Evolutionary conservation across 805 yeast species (phyloP).

Genomic region (Candida ascalaphidarum): DNA sequence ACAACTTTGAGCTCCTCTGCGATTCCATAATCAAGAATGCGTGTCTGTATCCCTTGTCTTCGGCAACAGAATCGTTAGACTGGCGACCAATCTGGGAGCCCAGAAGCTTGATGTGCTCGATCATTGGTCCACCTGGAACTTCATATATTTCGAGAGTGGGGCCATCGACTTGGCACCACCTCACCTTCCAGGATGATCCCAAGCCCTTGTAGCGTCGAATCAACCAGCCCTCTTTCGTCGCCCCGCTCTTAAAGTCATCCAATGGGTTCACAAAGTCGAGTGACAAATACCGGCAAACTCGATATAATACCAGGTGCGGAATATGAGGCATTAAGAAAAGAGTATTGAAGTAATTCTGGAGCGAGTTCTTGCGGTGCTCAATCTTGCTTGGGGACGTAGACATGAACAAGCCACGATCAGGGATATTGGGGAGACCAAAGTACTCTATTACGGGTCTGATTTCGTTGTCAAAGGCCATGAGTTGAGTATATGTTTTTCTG

Average conservation of each 20-base stretch:
- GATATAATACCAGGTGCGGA: constrained; percentile 41
- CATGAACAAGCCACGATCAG: constrained; percentile 52
- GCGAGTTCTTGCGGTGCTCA: constrained; percentile 45
- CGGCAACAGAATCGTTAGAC: constrained; percentile 30
- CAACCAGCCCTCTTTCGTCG: constrained; percentile 55
- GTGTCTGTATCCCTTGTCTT: constrained; percentile 45
- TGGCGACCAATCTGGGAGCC: constrained; percentile 53
- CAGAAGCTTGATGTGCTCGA: constrained; percentile 43
- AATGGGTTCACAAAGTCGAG: constrained; percentile 56
- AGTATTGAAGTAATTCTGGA: constrained; percentile 53
- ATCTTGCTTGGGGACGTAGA: constrained; percentile 57
- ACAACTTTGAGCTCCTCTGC: constrained; percentile 23
- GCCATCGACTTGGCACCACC: constrained; percentile 62
- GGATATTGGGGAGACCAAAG: constrained; percentile 54
- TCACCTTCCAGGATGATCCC: constrained; percentile 56
- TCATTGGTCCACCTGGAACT: constrained; percentile 40
- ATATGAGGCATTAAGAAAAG: constrained; percentile 50
- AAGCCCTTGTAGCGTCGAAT: constrained; percentile 58
- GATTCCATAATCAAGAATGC: constrained; percentile 50
- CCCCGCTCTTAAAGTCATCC: constrained; percentile 44
- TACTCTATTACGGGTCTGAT: constrained; percentile 44
- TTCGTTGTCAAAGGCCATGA: constrained; percentile 53
- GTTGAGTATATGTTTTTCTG: constrained; percentile 51
- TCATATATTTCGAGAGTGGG: constrained; percentile 51
- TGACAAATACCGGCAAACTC: constrained; percentile 59